A percentile compares a stretch with the other conserved stretches of the same genome.
phyloP scores from a whole-genome alignment of 164 flowering plant species.

The Tetracentron sinense region DNA sequence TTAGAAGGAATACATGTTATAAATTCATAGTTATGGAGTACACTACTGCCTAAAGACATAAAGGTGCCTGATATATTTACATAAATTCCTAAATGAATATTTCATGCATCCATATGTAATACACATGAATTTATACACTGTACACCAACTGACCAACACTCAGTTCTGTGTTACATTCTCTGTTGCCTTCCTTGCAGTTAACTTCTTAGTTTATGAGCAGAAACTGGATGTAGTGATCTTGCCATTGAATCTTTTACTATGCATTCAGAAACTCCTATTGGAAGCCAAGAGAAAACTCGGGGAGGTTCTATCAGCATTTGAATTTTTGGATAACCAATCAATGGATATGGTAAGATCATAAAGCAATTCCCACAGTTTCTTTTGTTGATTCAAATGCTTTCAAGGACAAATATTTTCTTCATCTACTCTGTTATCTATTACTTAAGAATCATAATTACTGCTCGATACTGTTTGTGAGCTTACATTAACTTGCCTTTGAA shows the following conservation, averaged over 20 bases:
- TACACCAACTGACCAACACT: background rate
- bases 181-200: background rate
- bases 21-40: background rate
- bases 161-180: background rate
- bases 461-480: background rate
- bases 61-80: background rate
- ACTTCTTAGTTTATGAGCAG: background rate
- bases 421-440: too few relatives aligned
- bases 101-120: background rate
- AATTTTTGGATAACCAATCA: constrained; percentile 71
- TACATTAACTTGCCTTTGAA: background rate
- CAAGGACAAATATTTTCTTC: too few relatives aligned
- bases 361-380: background rate
- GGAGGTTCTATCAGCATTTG: constrained; percentile 93
- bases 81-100: background rate
- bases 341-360: constrained; percentile 64
- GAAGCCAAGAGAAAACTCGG: constrained; percentile 95
- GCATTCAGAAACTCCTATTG: constrained; percentile 62
- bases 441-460: background rate
- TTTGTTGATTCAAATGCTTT: background rate
- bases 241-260: background rate
- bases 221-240: background rate
- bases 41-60: background rate
- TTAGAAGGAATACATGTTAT: background rate
- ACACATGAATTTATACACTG: background rate